Base-by-base conservation (phyloP, 1,284 basidiomycete genomes). In the Mycena citricolor region DNA sequence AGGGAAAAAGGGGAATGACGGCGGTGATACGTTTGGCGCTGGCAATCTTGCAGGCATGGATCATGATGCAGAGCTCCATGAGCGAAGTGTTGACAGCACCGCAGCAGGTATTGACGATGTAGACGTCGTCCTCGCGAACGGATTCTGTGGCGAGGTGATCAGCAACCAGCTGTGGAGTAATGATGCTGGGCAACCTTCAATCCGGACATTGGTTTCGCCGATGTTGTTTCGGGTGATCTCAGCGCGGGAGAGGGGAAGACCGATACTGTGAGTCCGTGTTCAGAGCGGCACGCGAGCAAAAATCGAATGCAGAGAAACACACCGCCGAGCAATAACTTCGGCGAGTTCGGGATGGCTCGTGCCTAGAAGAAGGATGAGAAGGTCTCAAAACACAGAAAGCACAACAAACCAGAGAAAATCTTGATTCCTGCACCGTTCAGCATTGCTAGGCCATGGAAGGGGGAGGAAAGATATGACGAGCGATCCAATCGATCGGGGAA, bases 1-100 rank as follows among this genome's bases (percentile, higher is more conserved):
- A 97, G 14, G 93, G 93, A 70, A 94, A 97, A 39, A 97, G 80
- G 33, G 94, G 94, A 44, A 97, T 78, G 55, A 99, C 94, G 22
- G 95, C 95, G 14, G 95, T 98, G 63, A 99, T 97, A 55, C 97
- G 78, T 63, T 88, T 90, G 41, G 95, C 94, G 54, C 91, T 94
- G 24, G 92, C 90, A 61, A 94, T 94, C 72, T 97, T 97, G 83
- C 97, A 98, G 12, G 97, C 95, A 65, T 99, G 95, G 60, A 98
- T 97, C 94, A 99, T 98, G 66, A 99, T 99, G 65, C 95, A 95
- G 37, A 97, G 79, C 68, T 98, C 94, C 86, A 95, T 93, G 51
- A 97, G 78, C 38, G 90, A 77, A 13, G 90, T 94, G 68, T 93
- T 94, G 60, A 94, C 81, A 44, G 82, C 77, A 42, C 87, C 87